Percentiles rank a stretch among this genome's conserved stretches.
phyloP scores from a whole-genome alignment of 768 basidiomycete species.

The Lactarius deliciosus region DNA sequence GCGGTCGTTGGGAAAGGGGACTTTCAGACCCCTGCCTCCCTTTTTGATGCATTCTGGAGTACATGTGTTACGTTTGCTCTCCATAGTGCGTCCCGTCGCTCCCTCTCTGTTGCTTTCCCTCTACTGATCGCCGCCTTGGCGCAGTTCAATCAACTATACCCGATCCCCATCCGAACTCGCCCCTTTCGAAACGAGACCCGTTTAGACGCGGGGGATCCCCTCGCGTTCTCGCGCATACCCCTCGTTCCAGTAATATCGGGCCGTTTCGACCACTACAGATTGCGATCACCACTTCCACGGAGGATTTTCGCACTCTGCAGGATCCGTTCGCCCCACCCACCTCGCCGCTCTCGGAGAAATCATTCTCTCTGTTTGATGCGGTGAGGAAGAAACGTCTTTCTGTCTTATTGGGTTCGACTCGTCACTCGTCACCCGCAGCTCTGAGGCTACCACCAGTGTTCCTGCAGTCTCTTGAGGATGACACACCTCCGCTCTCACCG shows the following conservation, averaged over 20 bases:
- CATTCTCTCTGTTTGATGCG: constrained; percentile 22
- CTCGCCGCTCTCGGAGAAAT: constrained; percentile 20
- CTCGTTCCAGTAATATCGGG: constrained; percentile 16
- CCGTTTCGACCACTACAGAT: neutral
- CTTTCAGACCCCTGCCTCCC: constrained; percentile 25
- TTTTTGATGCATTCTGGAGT: constrained; percentile 23
- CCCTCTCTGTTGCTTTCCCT: neutral
- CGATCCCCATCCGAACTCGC: constrained; percentile 9
- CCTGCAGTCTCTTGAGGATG: constrained; percentile 13
- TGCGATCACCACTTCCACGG: constrained; percentile 5
- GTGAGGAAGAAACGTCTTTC: constrained; percentile 22
- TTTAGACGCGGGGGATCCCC: neutral
- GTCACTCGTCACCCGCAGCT: constrained; percentile 22
- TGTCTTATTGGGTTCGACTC: constrained; percentile 8
- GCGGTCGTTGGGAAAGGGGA: constrained; percentile 26
- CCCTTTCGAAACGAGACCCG: constrained; percentile 2
- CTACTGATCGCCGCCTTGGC: constrained; percentile 10
- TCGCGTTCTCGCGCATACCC: neutral
- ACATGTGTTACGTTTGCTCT: constrained; percentile 23
- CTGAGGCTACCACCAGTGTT: constrained; percentile 8
- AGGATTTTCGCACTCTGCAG: constrained; percentile 23
- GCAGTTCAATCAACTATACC: constrained; percentile 23
- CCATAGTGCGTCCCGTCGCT: constrained; percentile 18
- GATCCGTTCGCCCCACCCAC: constrained; percentile 24
- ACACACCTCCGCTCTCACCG: constrained; percentile 18